phyloP scores from a whole-genome alignment of 805 yeast genomes.

The Metschnikowia aberdeeniae region DNA sequence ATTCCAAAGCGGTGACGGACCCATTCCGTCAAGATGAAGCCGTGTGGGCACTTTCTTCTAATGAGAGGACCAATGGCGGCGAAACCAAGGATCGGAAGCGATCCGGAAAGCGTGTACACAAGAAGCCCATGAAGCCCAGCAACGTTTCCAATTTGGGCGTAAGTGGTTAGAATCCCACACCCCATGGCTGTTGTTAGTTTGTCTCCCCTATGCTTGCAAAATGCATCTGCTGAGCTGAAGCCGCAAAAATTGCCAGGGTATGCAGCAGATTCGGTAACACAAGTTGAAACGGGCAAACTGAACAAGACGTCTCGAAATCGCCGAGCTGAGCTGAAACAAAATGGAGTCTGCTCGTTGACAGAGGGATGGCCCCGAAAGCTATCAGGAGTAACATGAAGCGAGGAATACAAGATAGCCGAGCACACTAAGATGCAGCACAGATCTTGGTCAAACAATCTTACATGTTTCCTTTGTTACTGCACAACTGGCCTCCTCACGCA shows the following conservation, averaged over 20 bases:
- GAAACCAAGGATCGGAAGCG: slow-evolving; percentile 82
- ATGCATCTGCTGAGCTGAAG: background rate
- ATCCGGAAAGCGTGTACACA: slow-evolving; percentile 75
- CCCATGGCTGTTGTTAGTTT: slow-evolving; percentile 61
- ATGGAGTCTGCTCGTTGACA: too few relatives aligned
- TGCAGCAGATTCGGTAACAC: background rate
- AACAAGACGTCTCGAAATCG: background rate
- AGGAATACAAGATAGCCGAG: too few relatives aligned
- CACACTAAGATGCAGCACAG: too few relatives aligned
- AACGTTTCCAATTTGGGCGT: slow-evolving; percentile 79
- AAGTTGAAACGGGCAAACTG: background rate
- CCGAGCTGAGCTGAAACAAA: background rate
- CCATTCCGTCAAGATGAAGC: slow-evolving; percentile 93
- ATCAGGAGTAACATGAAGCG: too few relatives aligned
- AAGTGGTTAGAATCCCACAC: slow-evolving; percentile 81
- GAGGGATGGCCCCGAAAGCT: too few relatives aligned
- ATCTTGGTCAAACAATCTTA: background rate
- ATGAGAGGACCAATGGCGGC: slow-evolving; percentile 79
- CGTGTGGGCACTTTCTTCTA: slow-evolving; percentile 76
- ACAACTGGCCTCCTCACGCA: slow-evolving; percentile 65
- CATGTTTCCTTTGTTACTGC: background rate
- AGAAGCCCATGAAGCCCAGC: slow-evolving; percentile 85
- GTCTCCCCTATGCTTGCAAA: background rate
- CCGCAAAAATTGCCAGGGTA: background rate
- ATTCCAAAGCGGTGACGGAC: slow-evolving; percentile 78